Conservation (phyloP, 106 monocot genomes). For the Agapanthus africanus region DNA sequence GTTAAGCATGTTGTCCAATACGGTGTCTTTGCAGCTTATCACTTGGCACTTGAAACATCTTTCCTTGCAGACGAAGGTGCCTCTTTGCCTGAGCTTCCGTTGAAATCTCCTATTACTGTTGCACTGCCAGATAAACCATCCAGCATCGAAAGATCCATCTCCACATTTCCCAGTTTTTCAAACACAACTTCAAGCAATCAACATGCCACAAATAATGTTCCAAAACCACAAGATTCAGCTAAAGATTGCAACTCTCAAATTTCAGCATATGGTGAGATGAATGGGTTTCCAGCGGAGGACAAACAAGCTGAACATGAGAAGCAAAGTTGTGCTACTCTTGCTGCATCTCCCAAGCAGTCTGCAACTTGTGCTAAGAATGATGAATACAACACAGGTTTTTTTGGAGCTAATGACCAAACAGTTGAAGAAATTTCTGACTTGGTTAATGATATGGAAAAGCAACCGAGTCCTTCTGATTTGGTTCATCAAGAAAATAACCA, state of each 20-base stretch:
- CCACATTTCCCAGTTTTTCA: constrained; percentile 39
- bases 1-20: constrained; percentile 87
- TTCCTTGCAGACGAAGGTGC: constrained; percentile 98
- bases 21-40: constrained; percentile 92
- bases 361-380: background rate
- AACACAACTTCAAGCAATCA: constrained; percentile 15
- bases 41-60: constrained; percentile 86
- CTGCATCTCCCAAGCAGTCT: background rate
- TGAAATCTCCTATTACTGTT: constrained; percentile 62
- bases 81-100: constrained; percentile 74
- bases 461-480: constrained; percentile 12
- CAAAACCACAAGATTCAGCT: constrained; percentile 16
- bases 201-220: constrained; percentile 9
- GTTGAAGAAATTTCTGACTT: no score
- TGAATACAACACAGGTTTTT: constrained; percentile 3
- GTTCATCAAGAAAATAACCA: constrained; percentile 19
- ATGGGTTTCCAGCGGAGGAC: constrained; percentile 4
- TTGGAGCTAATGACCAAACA: constrained; percentile 7
- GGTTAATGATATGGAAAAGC: no score
- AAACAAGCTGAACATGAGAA: constrained; percentile 9
- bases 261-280: constrained; percentile 7
- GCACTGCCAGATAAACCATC: constrained; percentile 63
- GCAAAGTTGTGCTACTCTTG: background rate
- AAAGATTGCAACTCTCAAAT: constrained; percentile 4
- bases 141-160: constrained; percentile 50